phyloP scores from a whole-genome alignment of 73 alveolate species.

The Tetrahymena borealis region DNA sequence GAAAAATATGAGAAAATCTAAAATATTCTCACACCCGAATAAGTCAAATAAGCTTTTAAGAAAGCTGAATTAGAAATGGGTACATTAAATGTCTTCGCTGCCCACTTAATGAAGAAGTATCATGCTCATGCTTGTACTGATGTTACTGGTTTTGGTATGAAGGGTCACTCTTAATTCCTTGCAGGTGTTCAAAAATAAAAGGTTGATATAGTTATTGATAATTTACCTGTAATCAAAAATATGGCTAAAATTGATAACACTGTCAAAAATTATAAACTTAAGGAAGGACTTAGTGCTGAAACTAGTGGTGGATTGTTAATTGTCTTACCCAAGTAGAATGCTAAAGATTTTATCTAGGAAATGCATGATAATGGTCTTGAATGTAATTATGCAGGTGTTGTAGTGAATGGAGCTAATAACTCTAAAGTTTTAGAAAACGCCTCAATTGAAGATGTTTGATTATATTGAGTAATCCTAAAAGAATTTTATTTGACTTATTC shows the following conservation, averaged over 20 bases:
- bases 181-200: slow-evolving; percentile 62
- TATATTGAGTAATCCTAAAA: neutral
- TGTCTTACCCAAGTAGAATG: slow-evolving; percentile 41
- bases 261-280: slow-evolving; percentile 39
- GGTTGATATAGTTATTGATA: slow-evolving; percentile 56
- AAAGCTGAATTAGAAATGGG: slow-evolving; percentile 66
- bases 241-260: slow-evolving; percentile 43
- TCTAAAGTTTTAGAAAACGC: neutral
- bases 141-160: slow-evolving; percentile 98
- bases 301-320: slow-evolving; percentile 88
- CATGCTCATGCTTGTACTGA: slow-evolving; percentile 95
- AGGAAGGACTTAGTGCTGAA: slow-evolving; percentile 82
- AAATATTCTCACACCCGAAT: slow-evolving; percentile 36
- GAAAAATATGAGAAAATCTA: slow-evolving; percentile 44
- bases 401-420: neutral
- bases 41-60: slow-evolving; percentile 43
- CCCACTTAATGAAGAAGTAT: slow-evolving; percentile 51
- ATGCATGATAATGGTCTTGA: slow-evolving; percentile 3
- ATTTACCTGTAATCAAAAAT: slow-evolving; percentile 59
- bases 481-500: neutral
- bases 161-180: slow-evolving; percentile 96
- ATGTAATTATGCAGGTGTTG: neutral
- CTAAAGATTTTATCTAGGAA: slow-evolving; percentile 50
- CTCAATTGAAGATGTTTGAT: neutral
- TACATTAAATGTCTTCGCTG: slow-evolving; percentile 72